phyloP scores from a whole-genome alignment of 2,329 filamentous ascomycete species.

The Dactylellina drechsleri region DNA sequence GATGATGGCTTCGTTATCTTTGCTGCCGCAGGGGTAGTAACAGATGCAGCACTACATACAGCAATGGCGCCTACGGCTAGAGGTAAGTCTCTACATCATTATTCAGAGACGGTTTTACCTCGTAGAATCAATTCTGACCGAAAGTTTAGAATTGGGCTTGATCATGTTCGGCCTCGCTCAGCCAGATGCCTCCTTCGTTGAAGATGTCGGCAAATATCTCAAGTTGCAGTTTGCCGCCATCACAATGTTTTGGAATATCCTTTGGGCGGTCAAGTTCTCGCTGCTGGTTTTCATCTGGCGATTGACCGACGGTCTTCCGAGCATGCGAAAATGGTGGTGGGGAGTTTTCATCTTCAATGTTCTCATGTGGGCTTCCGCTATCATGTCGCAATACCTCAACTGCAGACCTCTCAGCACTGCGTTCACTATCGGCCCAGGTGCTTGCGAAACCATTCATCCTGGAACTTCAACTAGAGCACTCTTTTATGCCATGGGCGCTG shows the following conservation, averaged over 20 bases:
- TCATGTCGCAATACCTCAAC: conserved; percentile 58
- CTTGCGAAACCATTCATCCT: conserved; percentile 46
- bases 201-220: conserved; percentile 57
- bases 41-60: conserved; percentile 39
- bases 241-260: conserved; percentile 60
- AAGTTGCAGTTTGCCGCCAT: conserved; percentile 59
- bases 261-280: conserved; percentile 60
- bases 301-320: conserved; percentile 58
- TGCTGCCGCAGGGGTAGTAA: conserved; percentile 28
- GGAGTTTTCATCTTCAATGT: conserved; percentile 58
- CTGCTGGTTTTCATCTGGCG: conserved; percentile 59
- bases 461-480: conserved; percentile 48
- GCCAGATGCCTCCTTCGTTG: conserved; percentile 32
- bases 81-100: neutral
- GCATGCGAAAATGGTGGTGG: conserved; percentile 59
- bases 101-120: neutral
- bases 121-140: neutral
- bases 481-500: conserved; percentile 59
- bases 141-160: conserved; percentile 20
- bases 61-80: conserved; percentile 40
- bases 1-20: conserved; percentile 47
- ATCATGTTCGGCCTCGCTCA: conserved; percentile 44
- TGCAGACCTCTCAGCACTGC: conserved; percentile 59
- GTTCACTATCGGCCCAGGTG: conserved; percentile 58
- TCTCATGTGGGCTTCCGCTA: conserved; percentile 58